Evolutionary conservation across 495 filamentous ascomycete genomes (phyloP), one percentile per base, ranked within the genome.

Genomic region (Ramalina peruviana): DNA sequence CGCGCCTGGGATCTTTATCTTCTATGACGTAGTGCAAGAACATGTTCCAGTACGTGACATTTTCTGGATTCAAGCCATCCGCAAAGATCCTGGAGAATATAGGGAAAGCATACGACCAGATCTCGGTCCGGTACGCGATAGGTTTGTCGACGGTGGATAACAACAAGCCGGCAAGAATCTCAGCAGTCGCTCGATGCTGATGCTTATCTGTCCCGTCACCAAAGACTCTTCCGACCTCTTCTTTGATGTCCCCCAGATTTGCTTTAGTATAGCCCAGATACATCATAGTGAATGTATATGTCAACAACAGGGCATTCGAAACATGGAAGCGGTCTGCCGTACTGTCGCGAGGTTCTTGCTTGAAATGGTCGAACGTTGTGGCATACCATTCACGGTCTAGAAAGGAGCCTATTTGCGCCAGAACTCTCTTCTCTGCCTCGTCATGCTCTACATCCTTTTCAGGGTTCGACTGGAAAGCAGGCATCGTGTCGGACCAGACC

Each of bases 141-240:
- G 79, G 76, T 6, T 82, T 75, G 47, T 94, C 86, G 3, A 77
- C 67, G 40, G 86, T 83, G 30, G 82, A 83, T 40, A 76, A 74
- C 10, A 97, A 70, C 57, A 99, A 61, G 20, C 86, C 87, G 17
- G 86, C 86, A 15, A 99, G 72, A 50, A 99, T 96, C 63, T 99
- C 92, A 4, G 93, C 78, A 17, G 90, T 94, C 7, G 93, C 93
- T 40, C 92, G 84, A 61, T 99, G 92, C 62, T 97, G 89, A 65
- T 99, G 93, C 63, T 96, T 99, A 58, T 99, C 92, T 54, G 80
- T 88, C 23, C 93, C 89, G 67, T 97, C 92, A 20, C 83, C 89
- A 56, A 83, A 95, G 3, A 89, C 79, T 1, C 70, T 72, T 49
- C 75, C 70, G 19, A 83, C 75, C 49, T 92, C 70, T 52, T 88